A percentile compares a stretch with the other conserved stretches of the same genome.
phyloP scores from a whole-genome alignment of 495 filamentous ascomycete species.

The Daldinia childiae region DNA sequence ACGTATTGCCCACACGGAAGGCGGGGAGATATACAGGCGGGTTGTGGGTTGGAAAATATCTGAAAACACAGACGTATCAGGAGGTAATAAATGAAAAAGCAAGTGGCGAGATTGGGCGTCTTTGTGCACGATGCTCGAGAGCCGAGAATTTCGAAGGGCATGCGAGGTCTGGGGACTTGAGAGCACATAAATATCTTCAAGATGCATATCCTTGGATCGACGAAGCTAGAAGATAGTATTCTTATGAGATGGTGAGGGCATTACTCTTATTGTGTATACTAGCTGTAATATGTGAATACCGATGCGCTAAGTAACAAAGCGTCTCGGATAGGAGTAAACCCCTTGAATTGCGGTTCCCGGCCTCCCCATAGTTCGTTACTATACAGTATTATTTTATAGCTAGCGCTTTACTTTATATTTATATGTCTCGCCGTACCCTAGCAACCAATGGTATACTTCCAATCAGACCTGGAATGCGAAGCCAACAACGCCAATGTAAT shows the following conservation, averaged over 20 bases:
- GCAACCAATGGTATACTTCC: neutral
- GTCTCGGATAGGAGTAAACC: neutral
- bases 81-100: conserved; percentile 57
- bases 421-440: neutral
- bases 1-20: conserved; percentile 61
- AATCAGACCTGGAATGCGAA: neutral
- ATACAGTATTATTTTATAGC: neutral
- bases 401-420: neutral
- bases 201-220: conserved; percentile 58
- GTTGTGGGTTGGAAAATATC: conserved; percentile 64
- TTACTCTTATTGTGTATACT: neutral
- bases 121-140: conserved; percentile 61
- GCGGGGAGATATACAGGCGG: conserved; percentile 61
- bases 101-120: conserved; percentile 59
- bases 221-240: conserved; percentile 30
- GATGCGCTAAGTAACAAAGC: neutral
- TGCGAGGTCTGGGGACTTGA: conserved; percentile 59
- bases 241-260: neutral
- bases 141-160: conserved; percentile 65
- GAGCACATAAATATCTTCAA: conserved; percentile 55
- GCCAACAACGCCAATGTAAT: conserved; percentile 8
- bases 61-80: conserved; percentile 63
- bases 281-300: neutral
- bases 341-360: neutral
- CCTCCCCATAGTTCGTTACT: neutral